A percentile compares a stretch with the other conserved stretches of the same genome.
These are phyloP conservation scores for Sporothrix euskadiensis DNA, from an alignment of 2,329 filamentous ascomycete genomes.

Conservation along the genomic window DNA sequence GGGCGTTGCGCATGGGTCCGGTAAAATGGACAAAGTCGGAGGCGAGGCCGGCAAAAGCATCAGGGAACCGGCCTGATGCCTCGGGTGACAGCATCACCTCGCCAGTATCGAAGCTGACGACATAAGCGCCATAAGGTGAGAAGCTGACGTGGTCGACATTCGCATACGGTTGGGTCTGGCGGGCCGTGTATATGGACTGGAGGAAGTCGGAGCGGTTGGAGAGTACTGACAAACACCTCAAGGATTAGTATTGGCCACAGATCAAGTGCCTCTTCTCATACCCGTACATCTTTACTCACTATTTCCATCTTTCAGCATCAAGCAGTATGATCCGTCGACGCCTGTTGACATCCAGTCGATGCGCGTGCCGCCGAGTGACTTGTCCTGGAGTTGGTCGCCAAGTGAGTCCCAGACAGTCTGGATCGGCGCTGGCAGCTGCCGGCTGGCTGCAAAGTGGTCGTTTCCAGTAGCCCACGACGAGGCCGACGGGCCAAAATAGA, in stretches of 20 bases:
- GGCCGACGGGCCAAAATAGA: conserved; percentile 23
- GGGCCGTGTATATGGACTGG: conserved; percentile 41
- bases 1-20: conserved; percentile 3
- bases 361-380: conserved; percentile 2
- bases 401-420: conserved; percentile 23
- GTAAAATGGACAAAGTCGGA: conserved; percentile 20
- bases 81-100: conserved; percentile 22
- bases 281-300: neutral
- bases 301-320: conserved; percentile 21
- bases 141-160: conserved; percentile 26
- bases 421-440: conserved; percentile 19
- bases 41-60: conserved; percentile 10
- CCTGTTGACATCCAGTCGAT: conserved; percentile 26
- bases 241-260: neutral
- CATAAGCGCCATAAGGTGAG: conserved; percentile 22
- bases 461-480: conserved; percentile 27
- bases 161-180: conserved; percentile 34
- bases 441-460: conserved; percentile 15
- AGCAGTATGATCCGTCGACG: conserved; percentile 22
- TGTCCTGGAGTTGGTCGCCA: neutral
- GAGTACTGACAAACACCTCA: neutral
- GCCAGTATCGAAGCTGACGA: conserved; percentile 12
- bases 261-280: neutral
- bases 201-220: conserved; percentile 33
- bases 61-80: conserved; percentile 16